Evolutionary conservation across 225 moss, liverwort and hornwort genomes (phyloP), one percentile per base, ranked within the genome.

Genomic region (Physcomitrium patens): DNA sequence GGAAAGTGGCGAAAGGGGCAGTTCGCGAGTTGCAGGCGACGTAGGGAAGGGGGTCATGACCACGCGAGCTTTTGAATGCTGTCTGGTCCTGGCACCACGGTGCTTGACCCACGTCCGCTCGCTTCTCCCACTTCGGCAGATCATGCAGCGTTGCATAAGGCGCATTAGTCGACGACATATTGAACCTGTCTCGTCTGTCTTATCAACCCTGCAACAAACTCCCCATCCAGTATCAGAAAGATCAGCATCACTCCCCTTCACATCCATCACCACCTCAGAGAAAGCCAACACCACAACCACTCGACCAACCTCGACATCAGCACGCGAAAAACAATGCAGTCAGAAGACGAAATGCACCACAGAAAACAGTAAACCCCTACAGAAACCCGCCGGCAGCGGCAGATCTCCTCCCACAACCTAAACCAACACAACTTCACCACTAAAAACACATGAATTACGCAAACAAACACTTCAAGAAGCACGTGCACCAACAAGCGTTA

Each of bases 71-170:
- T 18, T 81, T 80, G 53, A 51, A 54, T 0, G 78, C 61, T 0
- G 76, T 57, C 44, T 37, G 85, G 0, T 89, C 88, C 79, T 81
- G 86, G 67, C 83, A 80, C 88, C 88, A 88, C 5, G 88, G 88
- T 23, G 88, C 88, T 46, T 67, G 59, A 12, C 78, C 76, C 12
- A 76, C 88, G 13, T 70, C 80, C 4, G 51, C 63, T 74, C 88
- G 83, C 67, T 78, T 85, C 78, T 88, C 83, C 3, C 75, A 88
- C 80, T 83, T 85, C 57, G 88, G 88, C 69, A 80, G 63, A 67
- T 88, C 88, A 23, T 82, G 47, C 78, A 88, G 12, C 52, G 88
- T 88, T 60, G 88, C 88, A 1, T 83, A 88, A 0, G 88, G 88
- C n/a, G 85, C 70, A 5, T 47, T 82, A 8, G 17, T 80, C 3